Evolutionary conservation across 1,139 yeast species (phyloP).

Genomic region (Keqinozyma sinolaborantium): DNA sequence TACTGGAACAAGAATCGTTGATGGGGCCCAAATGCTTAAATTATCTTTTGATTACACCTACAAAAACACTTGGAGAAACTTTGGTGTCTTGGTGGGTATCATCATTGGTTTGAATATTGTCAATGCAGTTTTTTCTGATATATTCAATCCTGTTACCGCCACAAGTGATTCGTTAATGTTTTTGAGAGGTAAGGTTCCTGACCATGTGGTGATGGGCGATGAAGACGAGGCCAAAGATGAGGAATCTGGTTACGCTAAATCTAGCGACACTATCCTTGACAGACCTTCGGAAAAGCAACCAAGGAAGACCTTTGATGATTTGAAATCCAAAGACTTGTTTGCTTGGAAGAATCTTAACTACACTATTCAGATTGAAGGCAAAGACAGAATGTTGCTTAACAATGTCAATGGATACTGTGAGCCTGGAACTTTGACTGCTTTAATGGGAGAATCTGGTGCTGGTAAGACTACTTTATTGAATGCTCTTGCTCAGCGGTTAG

Average conservation of each 20-base stretch:
- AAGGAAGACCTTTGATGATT: conserved; percentile 15
- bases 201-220: conserved; percentile 15
- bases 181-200: conserved; percentile 53
- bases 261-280: background rate
- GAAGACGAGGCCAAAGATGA: conserved; percentile 14
- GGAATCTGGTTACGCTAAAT: conserved; percentile 6
- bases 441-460: conserved; percentile 72
- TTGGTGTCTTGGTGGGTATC: conserved; percentile 59
- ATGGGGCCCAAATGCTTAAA: conserved; percentile 47
- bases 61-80: conserved; percentile 61
- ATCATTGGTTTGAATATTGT: conserved; percentile 39
- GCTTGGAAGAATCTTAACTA: conserved; percentile 39
- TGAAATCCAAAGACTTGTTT: conserved; percentile 29
- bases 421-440: conserved; percentile 69
- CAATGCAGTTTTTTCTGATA: conserved; percentile 37
- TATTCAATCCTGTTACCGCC: conserved; percentile 46
- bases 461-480: conserved; percentile 65
- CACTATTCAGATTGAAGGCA: conserved; percentile 30
- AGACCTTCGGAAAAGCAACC: background rate
- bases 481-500: conserved; percentile 55
- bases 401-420: conserved; percentile 61
- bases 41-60: conserved; percentile 38
- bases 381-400: conserved; percentile 46
- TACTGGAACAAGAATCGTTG: conserved; percentile 40
- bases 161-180: conserved; percentile 59